These are phyloP conservation scores for Colletotrichum sp. DNA, from an alignment of 2,329 filamentous ascomycete species.

Conservation along the genomic window DNA sequence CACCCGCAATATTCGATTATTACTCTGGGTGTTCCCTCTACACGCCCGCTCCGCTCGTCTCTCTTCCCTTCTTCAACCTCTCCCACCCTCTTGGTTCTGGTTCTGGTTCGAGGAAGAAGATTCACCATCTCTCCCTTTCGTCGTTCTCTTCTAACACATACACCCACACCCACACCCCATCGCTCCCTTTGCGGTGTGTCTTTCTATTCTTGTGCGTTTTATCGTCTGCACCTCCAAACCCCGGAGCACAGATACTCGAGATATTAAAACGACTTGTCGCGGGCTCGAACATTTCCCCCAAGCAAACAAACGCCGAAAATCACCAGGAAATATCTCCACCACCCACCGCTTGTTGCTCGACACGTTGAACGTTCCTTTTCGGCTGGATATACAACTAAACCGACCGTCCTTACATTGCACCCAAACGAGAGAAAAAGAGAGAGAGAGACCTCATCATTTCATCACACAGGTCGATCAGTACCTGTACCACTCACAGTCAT, in stretches of 20 bases:
- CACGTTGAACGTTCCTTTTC: conserved; percentile 21
- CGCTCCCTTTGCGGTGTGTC: conserved; percentile 14
- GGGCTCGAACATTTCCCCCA: conserved; percentile 12
- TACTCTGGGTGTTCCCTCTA: conserved; percentile 8
- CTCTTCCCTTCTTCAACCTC: not conserved
- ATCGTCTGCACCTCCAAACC: not conserved
- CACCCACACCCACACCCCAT: not conserved
- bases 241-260: not conserved
- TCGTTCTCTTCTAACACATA: not conserved
- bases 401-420: not conserved
- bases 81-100: not conserved
- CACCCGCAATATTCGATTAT: conserved; percentile 10
- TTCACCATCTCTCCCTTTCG: not conserved
- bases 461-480: not conserved
- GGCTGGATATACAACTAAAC: conserved; percentile 6
- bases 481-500: conserved; percentile 13
- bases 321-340: not conserved
- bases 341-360: not conserved
- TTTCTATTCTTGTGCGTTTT: conserved; percentile 4
- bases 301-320: not conserved
- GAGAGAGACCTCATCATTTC: not conserved
- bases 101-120: conserved; percentile 1
- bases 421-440: not conserved
- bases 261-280: conserved; percentile 4
- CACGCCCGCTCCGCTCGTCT: not conserved